These are phyloP conservation scores for Rubia tinctorum DNA, from an alignment of 305 asterid genomes.

Conservation along the genomic window DNA sequence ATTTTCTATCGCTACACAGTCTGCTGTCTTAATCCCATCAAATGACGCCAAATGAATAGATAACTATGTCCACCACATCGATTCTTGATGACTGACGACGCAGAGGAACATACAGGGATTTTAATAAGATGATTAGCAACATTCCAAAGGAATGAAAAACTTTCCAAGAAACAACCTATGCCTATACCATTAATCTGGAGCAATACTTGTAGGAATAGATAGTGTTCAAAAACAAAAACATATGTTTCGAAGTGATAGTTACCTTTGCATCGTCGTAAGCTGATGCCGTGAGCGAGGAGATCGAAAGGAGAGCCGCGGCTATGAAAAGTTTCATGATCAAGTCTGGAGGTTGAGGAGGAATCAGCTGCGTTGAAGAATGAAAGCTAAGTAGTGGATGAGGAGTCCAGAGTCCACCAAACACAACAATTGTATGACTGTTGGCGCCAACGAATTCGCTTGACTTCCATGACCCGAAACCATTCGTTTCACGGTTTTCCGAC, in stretches of 20 bases:
- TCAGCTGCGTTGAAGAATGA: neutral
- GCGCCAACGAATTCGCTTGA: neutral
- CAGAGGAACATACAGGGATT: neutral
- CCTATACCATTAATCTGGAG: neutral
- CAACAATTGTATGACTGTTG: neutral
- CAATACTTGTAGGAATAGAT: too few species aligned
- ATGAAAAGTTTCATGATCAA: constrained; percentile 3
- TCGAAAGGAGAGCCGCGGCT: neutral
- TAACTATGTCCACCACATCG: neutral
- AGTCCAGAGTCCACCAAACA: neutral
- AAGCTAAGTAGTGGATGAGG: neutral
- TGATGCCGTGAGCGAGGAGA: constrained; percentile 4
- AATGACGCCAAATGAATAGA: neutral
- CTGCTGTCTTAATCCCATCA: neutral
- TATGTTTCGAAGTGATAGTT: neutral
- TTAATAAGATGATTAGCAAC: neutral
- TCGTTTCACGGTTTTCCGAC: neutral
- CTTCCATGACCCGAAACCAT: neutral
- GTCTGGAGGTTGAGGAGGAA: neutral
- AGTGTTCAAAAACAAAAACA: neutral
- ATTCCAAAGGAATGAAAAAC: neutral
- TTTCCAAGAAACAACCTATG: neutral
- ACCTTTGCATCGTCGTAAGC: constrained; percentile 9
- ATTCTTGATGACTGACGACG: neutral
- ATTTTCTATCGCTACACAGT: neutral